Evolutionary conservation across 2,329 filamentous ascomycete species (phyloP).

Genomic region (Coleophoma cylindrospora): DNA sequence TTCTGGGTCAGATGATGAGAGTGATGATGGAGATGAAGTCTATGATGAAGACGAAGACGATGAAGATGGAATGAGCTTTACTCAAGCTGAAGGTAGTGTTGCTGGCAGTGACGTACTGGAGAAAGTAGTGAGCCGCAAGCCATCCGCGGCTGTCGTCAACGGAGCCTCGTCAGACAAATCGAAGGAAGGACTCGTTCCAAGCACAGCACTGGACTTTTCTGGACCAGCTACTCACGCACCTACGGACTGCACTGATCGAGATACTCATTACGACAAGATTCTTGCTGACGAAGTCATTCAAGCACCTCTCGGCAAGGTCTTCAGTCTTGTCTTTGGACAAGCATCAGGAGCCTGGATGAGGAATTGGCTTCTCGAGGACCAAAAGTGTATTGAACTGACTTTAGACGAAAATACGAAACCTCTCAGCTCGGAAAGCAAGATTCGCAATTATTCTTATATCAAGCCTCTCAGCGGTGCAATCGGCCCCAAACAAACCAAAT

Average conservation of each 20-base stretch:
- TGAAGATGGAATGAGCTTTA: constrained; percentile 56
- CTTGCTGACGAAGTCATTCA: constrained; percentile 82
- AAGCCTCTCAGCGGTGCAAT: constrained; percentile 82
- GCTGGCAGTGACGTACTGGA: constrained; percentile 52
- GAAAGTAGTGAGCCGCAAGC: constrained; percentile 64
- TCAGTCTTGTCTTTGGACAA: constrained; percentile 80
- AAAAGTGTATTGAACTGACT: constrained; percentile 84
- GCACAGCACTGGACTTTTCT: constrained; percentile 62
- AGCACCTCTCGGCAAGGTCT: constrained; percentile 88
- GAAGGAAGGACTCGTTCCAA: constrained; percentile 39
- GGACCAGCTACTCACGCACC: constrained; percentile 77
- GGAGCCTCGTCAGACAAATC: constrained; percentile 41
- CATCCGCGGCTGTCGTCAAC: constrained; percentile 53
- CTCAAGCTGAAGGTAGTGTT: constrained; percentile 38
- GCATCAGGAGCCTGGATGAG: constrained; percentile 76
- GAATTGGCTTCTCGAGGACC: constrained; percentile 80
- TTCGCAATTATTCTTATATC: constrained; percentile 78
- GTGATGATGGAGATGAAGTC: constrained; percentile 67
- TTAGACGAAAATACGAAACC: constrained; percentile 76
- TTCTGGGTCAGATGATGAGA: constrained; percentile 44
- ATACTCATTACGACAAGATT: constrained; percentile 76
- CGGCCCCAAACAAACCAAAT: constrained; percentile 92
- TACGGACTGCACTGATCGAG: constrained; percentile 78
- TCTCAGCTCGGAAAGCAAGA: constrained; percentile 68
- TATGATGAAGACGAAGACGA: constrained; percentile 78